phyloP scores from a whole-genome alignment of 2,329 filamentous ascomycete species.

The Paracoccidioides lutzii region DNA sequence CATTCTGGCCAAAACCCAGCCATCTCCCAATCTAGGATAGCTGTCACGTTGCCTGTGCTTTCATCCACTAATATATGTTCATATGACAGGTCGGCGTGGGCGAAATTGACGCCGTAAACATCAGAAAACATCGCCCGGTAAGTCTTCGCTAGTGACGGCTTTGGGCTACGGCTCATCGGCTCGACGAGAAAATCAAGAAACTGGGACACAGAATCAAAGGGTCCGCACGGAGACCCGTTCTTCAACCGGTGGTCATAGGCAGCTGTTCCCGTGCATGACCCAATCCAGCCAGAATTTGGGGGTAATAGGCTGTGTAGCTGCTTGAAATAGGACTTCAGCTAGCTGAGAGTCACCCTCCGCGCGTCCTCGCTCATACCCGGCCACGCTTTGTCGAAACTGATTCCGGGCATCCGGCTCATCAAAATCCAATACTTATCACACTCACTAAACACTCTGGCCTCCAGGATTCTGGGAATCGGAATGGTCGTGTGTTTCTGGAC shows the following conservation, averaged over 20 bases:
- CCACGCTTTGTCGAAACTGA: not conserved
- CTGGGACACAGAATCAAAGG: not conserved
- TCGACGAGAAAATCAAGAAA: not conserved
- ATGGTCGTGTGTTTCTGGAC: slow-evolving; percentile 1
- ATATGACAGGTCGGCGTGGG: not conserved
- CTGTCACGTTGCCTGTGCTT: not conserved
- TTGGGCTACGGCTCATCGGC: not conserved
- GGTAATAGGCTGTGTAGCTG: not conserved
- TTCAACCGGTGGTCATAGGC: not conserved
- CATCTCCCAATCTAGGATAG: not conserved
- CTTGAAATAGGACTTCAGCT: not conserved
- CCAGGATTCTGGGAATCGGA: not conserved
- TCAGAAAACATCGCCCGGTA: not conserved
- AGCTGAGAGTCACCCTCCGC: not conserved
- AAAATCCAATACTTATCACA: not conserved
- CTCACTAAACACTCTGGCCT: not conserved
- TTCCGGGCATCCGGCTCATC: not conserved
- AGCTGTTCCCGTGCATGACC: not conserved
- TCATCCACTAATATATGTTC: not conserved
- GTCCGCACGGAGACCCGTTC: not conserved
- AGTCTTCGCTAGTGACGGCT: not conserved
- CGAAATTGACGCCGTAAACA: not conserved
- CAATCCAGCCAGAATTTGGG: not conserved
- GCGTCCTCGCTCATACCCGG: not conserved
- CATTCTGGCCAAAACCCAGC: not conserved